Evolutionary conservation across 2,329 filamentous ascomycete species (phyloP).

Genomic region (Ophiostoma triangulosporum): DNA sequence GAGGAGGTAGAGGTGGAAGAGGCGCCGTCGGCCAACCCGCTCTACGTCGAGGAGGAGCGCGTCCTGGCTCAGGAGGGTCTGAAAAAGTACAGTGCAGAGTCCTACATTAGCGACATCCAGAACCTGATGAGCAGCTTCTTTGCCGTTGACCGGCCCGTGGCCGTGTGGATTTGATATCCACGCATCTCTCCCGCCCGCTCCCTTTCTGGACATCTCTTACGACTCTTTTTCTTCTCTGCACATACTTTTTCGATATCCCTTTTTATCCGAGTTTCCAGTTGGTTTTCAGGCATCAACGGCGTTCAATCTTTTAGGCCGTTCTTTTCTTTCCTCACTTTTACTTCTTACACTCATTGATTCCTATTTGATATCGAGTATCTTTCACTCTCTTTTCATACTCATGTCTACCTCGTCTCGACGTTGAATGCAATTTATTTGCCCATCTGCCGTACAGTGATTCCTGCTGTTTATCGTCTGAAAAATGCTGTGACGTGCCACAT

Average conservation of each 20-base stretch:
- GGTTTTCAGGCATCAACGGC: background rate
- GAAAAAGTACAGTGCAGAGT: constrained; percentile 59
- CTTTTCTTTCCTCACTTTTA: constrained; percentile 1
- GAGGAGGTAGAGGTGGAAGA: background rate
- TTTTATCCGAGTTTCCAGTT: background rate
- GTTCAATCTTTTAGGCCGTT: constrained; percentile 1
- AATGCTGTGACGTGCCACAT: too few species aligned
- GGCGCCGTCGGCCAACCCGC: background rate
- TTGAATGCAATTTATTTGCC: background rate
- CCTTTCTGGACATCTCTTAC: background rate
- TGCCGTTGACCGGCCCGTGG: constrained; percentile 18
- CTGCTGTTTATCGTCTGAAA: too few species aligned
- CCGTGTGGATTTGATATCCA: constrained; percentile 36
- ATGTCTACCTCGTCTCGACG: constrained; percentile 2
- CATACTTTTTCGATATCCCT: constrained; percentile 9
- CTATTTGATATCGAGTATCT: background rate
- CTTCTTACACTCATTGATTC: too few species aligned
- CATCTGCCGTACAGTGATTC: background rate
- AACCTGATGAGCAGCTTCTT: constrained; percentile 52
- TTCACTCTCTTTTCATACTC: constrained; percentile 1
- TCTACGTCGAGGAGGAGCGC: constrained; percentile 57
- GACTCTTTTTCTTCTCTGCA: constrained; percentile 10
- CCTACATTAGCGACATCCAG: constrained; percentile 74
- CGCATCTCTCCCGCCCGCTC: background rate
- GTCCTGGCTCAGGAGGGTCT: constrained; percentile 58